Percentiles rank a stretch among this genome's conserved stretches.
These are phyloP conservation scores for Lodderomyces elongisporus DNA, from an alignment of 1,139 yeast species.

Conservation along the genomic window DNA sequence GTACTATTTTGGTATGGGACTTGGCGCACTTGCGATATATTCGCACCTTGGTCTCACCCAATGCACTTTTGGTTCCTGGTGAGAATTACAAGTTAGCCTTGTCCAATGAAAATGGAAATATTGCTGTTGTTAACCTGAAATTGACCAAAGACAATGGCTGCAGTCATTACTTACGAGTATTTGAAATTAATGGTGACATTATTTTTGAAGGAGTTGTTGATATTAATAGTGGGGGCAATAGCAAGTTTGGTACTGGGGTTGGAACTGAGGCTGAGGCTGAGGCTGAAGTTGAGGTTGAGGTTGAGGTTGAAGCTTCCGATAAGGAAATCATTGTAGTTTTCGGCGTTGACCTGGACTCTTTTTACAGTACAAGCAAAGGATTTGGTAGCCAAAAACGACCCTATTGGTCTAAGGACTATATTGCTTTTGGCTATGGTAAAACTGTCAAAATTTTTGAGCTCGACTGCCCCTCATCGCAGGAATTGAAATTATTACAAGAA, in stretches of 20 bases:
- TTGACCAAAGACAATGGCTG: conserved; percentile 14
- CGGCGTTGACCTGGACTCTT: too few relatives aligned
- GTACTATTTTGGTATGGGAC: conserved; percentile 58
- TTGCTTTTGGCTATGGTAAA: conserved; percentile 23
- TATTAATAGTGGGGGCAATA: too few relatives aligned
- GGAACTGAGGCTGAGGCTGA: too few relatives aligned
- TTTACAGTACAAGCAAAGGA: too few relatives aligned
- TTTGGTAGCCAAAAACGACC: too few relatives aligned
- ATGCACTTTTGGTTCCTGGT: conserved; percentile 9
- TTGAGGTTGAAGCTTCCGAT: too few relatives aligned
- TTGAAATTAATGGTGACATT: conserved; percentile 52
- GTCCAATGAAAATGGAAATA: conserved; percentile 53
- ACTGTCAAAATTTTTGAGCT: conserved; percentile 25
- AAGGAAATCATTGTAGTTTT: too few relatives aligned
- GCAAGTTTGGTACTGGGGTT: too few relatives aligned
- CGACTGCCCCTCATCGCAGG: conserved; percentile 21
- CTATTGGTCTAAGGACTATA: conserved; percentile 37
- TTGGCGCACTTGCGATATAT: conserved; percentile 46
- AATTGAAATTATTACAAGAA: conserved; percentile 15
- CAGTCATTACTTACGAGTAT: conserved; percentile 27
- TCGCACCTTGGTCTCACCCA: conserved; percentile 32
- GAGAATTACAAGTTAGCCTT: conserved; percentile 34
- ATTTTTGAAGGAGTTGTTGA: conserved; percentile 20
- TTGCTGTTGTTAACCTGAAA: conserved; percentile 40
- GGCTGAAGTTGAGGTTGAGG: too few relatives aligned